Evolutionary conservation across 2,329 filamentous ascomycete species (phyloP), one percentile per base, ranked within the genome.

Genomic region (Diaporthe sp.): DNA sequence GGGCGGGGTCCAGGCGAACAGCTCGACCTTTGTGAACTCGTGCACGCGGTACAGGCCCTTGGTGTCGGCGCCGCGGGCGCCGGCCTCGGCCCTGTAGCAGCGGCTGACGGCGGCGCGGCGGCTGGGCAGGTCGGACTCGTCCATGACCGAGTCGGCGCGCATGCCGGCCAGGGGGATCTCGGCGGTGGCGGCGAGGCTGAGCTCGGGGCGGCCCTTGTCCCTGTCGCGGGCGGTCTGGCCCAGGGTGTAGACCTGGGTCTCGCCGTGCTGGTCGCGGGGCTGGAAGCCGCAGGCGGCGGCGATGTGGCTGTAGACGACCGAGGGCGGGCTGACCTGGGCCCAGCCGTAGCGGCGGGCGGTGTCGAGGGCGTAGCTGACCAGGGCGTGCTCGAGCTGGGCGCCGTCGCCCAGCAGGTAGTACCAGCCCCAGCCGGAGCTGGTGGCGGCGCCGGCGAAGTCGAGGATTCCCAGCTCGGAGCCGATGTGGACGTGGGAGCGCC

Each of bases 1-100:
- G 1, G 94, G 91, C 42, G 89, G 80, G 6, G 95, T 94, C 97
- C 97, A 99, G 0, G 94, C 95, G 82, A 99, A 98, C 88, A 99
- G 92, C 85, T 99, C 97, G 0, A 99, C 96, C 84, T 99, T 99
- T 39, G 95, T 98, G 85, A 99, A 99, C 85, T 99, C 97, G 85
- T 99, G 97, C 4, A 99, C 97, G 39, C 97, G 93, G 85, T 98
- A 99, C 2, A 99, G 87, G 7, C 97, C 97, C 85, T 98, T 98
- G 2, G 96, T 98, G 80, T 97, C 95, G 34, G 94, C 92, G 42
- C 97, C 97, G 53, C 96, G 90, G 0, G 95, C 94, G 44, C 97
- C 97, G 0, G 97, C 97, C 86, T 99, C 97, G 60, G 97, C 97
- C 71, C 97, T 94, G 85, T 97, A 99, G 87, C 96, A 98, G n/a